Conservation (phyloP, 1,284 basidiomycete genomes). For the Cryptococcus maquisensis region DNA sequence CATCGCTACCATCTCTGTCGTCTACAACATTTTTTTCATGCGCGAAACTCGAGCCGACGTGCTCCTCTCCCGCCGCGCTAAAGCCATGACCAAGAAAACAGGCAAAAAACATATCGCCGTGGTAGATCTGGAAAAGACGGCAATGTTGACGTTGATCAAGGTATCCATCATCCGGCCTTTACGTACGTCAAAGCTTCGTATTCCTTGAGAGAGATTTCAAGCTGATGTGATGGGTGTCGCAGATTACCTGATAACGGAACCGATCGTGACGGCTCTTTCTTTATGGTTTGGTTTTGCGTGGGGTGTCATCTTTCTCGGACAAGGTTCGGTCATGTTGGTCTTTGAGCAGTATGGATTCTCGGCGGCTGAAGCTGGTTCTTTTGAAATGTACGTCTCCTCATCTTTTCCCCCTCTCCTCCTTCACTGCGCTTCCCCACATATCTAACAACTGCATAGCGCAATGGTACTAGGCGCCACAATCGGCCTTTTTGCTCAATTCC, state of each 20-base stretch:
- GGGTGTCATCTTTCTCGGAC: constrained; percentile 42
- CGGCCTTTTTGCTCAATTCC: constrained; percentile 63
- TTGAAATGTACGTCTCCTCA: constrained; percentile 24
- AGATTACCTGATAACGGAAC: constrained; percentile 50
- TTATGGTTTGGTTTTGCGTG: constrained; percentile 51
- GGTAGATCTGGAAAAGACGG: constrained; percentile 40
- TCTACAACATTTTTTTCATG: constrained; percentile 39
- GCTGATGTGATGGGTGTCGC: constrained; percentile 1
- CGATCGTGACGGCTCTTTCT: constrained; percentile 49
- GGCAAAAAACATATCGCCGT: constrained; percentile 41
- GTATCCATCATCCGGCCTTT: constrained; percentile 41
- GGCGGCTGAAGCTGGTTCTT: constrained; percentile 27
- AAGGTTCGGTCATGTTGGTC: constrained; percentile 30
- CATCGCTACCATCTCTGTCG: constrained; percentile 23
- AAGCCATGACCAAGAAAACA: constrained; percentile 42
- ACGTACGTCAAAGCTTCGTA: constrained; percentile 21
- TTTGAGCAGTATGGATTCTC: constrained; percentile 40
- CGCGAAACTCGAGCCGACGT: constrained; percentile 49
- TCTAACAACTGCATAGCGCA: constrained; percentile 11
- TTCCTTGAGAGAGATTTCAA: not conserved
- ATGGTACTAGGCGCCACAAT: constrained; percentile 61
- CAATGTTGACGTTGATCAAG: constrained; percentile 33
- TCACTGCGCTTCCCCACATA: not conserved
- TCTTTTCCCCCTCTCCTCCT: too few relatives aligned
- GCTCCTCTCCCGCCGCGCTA: constrained; percentile 48